Conservation (phyloP, 257 asterid genomes). For the Penstemon davidsonii region DNA sequence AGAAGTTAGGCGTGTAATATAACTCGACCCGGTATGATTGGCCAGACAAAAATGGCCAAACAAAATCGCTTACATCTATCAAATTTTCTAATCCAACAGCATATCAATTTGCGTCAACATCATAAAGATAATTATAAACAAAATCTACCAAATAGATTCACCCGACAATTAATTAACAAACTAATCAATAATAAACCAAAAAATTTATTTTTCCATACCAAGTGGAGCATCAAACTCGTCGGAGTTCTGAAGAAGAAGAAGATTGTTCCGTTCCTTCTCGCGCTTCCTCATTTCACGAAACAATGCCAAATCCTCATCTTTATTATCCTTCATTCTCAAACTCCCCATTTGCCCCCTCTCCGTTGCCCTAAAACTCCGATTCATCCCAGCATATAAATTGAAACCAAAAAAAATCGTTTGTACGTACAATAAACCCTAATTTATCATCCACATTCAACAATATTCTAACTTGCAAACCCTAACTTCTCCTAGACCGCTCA, state of each 20-base stretch:
- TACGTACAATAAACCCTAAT: constrained; percentile 30
- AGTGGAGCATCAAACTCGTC: constrained; percentile 81
- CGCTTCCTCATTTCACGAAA: constrained; percentile 89
- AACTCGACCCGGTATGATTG: constrained; percentile 19
- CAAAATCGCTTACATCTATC: neutral
- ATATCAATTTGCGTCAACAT: neutral
- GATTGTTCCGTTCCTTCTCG: constrained; percentile 74
- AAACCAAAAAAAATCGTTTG: constrained; percentile 14
- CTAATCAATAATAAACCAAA: constrained; percentile 13
- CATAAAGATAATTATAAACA: neutral
- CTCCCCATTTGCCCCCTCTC: constrained; percentile 67
- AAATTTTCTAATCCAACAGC: neutral
- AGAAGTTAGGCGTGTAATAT: constrained; percentile 14
- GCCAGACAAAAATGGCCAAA: constrained; percentile 18
- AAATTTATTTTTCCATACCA: constrained; percentile 39
- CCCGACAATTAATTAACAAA: constrained; percentile 28
- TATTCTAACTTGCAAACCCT: constrained; percentile 41
- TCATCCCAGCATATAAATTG: constrained; percentile 43
- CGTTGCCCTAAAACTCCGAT: constrained; percentile 83
- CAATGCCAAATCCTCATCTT: constrained; percentile 85
- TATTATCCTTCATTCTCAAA: constrained; percentile 62
- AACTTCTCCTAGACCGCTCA: constrained; percentile 28
- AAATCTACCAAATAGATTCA: constrained; percentile 23
- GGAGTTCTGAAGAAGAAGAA: constrained; percentile 63
- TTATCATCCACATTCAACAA: constrained; percentile 28